Base-by-base conservation (phyloP, 108 stramenopile species). In the Discostella stelligeroides region DNA sequence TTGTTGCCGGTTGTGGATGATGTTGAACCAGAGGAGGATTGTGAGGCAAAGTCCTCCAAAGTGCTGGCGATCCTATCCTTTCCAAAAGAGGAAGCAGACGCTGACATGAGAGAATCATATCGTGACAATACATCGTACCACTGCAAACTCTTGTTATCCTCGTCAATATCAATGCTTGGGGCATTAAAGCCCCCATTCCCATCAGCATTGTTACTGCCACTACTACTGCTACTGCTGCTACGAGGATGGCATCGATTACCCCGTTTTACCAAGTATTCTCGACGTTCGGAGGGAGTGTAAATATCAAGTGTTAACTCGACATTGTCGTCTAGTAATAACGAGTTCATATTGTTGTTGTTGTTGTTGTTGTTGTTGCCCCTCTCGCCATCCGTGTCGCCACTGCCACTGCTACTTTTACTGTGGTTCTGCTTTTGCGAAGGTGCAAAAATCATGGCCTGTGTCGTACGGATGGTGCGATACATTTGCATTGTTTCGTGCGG, bases 231-330 rank as follows among this genome's bases (percentile, higher is more conserved):
- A 39, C 46, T 48, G 7, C 58, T 51, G 4, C 43, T 68, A 53
- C 63, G 62, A 1, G 76, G 76, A 54, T 78, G 65, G 25, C 76
- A 78, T 18, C 58, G 57, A 45, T 54, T 20, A 2, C 76, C 76
- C 27, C 64, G 47, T 37, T 66, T 70, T 20, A 70, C 76, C 15
- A 78, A 43, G 38, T 78, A 78, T 18, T 78, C 69, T 0, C 76
- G 62, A 20, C 76, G 63, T 61, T 78, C 76, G 12, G 64, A 25
- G 69, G 76, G 76, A n/a, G 76, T 42, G 42, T 78, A 78, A 28
- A 78, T 54, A 58, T 78, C 76, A 25, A 78, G 51, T 15, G 62
- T 43, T 17, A 66, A 20, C 18, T 58, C 57, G 18, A 40, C 17
- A 8, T 39, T 37, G 57, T 58, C 57, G 18, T 57, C 37, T 6